Evolutionary conservation across 768 basidiomycete genomes (phyloP).

Genomic region (Pholiota conissans): DNA sequence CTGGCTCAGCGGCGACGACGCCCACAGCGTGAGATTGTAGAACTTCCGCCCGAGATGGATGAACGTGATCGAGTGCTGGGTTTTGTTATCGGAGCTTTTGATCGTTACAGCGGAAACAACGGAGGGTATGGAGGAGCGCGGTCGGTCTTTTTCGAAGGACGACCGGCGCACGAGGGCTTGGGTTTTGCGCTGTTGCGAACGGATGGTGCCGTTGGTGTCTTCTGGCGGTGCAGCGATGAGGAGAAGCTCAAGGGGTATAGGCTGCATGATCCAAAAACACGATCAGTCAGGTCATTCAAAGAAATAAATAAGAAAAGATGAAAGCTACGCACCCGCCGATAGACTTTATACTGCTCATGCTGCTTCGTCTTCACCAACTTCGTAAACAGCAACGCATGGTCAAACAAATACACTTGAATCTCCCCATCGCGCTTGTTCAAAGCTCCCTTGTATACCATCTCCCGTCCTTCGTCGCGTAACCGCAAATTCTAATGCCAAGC

Average conservation of each 20-base stretch:
- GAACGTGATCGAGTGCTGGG: constrained; percentile 91
- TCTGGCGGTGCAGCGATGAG: constrained; percentile 77
- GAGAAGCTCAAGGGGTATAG: constrained; percentile 93
- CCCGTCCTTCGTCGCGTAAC: constrained; percentile 82
- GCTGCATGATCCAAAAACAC: constrained; percentile 43
- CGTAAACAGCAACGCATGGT: constrained; percentile 94
- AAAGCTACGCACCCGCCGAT: constrained; percentile 77
- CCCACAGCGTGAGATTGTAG: constrained; percentile 92
- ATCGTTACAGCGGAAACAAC: constrained; percentile 50
- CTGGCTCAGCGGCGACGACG: constrained; percentile 78
- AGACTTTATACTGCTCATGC: constrained; percentile 90
- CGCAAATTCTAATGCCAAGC: constrained; percentile 72
- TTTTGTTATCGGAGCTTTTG: constrained; percentile 64
- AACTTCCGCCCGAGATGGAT: constrained; percentile 91
- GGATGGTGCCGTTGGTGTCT: constrained; percentile 45
- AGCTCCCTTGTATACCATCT: constrained; percentile 88
- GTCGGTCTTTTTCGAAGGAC: constrained; percentile 36
- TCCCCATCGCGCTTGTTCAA: constrained; percentile 92
- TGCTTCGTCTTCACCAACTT: constrained; percentile 84
- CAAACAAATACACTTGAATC: constrained; percentile 91
- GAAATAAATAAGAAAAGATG: too few relatives aligned
- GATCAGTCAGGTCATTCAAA: too few relatives aligned
- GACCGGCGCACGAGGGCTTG: constrained; percentile 48
- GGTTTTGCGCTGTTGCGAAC: constrained; percentile 35
- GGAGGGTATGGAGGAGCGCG: constrained; percentile 31